These are phyloP conservation scores for Vitis hybrid DNA, from an alignment of 177 flowering plant genomes.

Conservation along the genomic window DNA sequence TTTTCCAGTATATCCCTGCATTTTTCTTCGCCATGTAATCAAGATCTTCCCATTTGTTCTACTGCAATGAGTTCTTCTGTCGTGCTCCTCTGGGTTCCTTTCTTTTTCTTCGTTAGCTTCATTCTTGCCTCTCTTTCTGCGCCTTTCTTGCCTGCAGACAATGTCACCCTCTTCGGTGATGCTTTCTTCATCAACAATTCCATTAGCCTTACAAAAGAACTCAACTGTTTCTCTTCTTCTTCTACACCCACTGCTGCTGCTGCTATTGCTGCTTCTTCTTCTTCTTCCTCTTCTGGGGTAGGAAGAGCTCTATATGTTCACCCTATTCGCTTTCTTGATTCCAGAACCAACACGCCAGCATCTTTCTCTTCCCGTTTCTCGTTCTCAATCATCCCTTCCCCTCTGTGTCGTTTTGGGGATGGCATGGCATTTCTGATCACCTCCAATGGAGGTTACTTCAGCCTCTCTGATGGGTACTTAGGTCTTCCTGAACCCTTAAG, in stretches of 20 bases:
- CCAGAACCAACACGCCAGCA: slow-evolving; percentile 30
- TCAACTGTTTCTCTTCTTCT: slow-evolving; percentile 19
- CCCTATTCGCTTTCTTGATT: slow-evolving; percentile 62
- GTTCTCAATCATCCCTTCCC: slow-evolving; percentile 40
- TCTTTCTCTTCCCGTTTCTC: slow-evolving; percentile 60
- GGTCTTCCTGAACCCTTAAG: slow-evolving; percentile 36
- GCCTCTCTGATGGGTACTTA: slow-evolving; percentile 34
- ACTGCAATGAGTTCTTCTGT: slow-evolving; percentile 13
- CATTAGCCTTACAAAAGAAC: slow-evolving; percentile 54
- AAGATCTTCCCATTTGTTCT: not conserved
- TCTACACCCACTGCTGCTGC: slow-evolving; percentile 22
- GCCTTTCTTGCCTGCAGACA: slow-evolving; percentile 24
- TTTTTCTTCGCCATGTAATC: not conserved
- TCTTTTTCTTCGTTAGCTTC: slow-evolving; percentile 24
- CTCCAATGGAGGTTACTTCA: slow-evolving; percentile 28
- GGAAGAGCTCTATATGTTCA: slow-evolving; percentile 56
- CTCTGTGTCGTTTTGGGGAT: slow-evolving; percentile 49
- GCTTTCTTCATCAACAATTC: slow-evolving; percentile 35
- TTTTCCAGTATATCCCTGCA: not conserved
- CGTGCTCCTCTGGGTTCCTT: slow-evolving; percentile 11
- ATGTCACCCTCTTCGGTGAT: slow-evolving; percentile 52
- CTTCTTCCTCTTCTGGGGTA: slow-evolving; percentile 19
- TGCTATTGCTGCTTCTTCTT: slow-evolving; percentile 1
- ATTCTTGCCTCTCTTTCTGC: slow-evolving; percentile 19
- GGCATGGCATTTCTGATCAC: slow-evolving; percentile 65